Evolutionary conservation across 2,329 filamentous ascomycete genomes (phyloP).

Genomic region (Ciborinia camelliae): DNA sequence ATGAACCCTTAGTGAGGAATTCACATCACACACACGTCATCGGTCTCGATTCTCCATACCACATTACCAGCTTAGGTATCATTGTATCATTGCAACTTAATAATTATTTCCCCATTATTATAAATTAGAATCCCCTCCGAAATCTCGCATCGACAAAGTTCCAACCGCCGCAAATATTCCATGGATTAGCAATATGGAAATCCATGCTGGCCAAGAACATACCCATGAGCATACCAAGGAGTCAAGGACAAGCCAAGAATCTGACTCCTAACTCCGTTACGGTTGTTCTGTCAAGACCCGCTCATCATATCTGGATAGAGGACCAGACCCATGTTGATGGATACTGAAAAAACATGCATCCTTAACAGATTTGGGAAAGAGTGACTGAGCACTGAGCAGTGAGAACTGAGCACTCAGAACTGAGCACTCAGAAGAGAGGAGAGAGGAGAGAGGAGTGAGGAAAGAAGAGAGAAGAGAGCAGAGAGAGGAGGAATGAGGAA

Average conservation of each 20-base stretch:
- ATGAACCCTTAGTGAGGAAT: background rate
- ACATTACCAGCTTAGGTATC: too few relatives aligned
- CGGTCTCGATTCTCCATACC: too few relatives aligned
- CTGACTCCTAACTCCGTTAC: background rate
- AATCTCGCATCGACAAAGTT: too few relatives aligned
- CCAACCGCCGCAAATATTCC: background rate
- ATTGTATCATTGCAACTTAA: too few relatives aligned
- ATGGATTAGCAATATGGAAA: background rate
- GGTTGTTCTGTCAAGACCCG: background rate
- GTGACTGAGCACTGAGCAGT: too few relatives aligned
- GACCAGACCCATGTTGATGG: background rate
- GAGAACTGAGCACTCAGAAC: too few relatives aligned
- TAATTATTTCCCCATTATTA: too few relatives aligned
- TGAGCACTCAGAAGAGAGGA: too few relatives aligned
- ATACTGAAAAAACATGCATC: too few relatives aligned
- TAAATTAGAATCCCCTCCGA: background rate
- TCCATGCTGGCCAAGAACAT: background rate
- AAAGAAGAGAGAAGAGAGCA: background rate
- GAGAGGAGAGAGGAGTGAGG: too few relatives aligned
- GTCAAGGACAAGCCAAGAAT: background rate
- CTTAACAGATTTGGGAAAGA: too few relatives aligned
- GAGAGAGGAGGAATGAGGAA: background rate
- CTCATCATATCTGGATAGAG: conserved; percentile 1
- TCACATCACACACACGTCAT: background rate
- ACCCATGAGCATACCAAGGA: too few relatives aligned